Conservation (phyloP, 2,329 filamentous ascomycete genomes). For the Tolypocladium tundrense region DNA sequence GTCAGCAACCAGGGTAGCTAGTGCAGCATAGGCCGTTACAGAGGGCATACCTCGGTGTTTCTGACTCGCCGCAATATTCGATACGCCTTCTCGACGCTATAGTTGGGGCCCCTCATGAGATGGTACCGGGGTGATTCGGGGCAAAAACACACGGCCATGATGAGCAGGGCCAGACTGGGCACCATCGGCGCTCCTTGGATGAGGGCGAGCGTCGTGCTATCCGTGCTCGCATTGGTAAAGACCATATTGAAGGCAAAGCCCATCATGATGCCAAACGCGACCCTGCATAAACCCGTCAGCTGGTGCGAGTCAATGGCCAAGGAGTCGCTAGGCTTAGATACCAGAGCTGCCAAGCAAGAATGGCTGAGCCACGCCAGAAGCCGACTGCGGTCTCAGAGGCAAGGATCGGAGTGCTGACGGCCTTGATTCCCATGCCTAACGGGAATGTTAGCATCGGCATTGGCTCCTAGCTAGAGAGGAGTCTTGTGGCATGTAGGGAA, state of each 20-base stretch:
- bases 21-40: neutral
- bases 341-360: slow-evolving; percentile 37
- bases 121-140: slow-evolving; percentile 32
- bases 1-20: neutral
- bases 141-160: slow-evolving; percentile 24
- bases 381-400: slow-evolving; percentile 35
- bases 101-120: slow-evolving; percentile 26
- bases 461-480: neutral
- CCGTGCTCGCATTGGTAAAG: slow-evolving; percentile 15
- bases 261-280: slow-evolving; percentile 25
- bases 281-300: slow-evolving; percentile 11
- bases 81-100: slow-evolving; percentile 26
- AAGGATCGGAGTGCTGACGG: slow-evolving; percentile 35
- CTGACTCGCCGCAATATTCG: slow-evolving; percentile 22
- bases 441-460: neutral
- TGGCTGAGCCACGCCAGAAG: slow-evolving; percentile 36
- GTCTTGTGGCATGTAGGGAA: neutral
- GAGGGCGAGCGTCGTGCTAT: slow-evolving; percentile 12
- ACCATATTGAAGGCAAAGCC: slow-evolving; percentile 26
- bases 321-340: neutral
- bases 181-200: slow-evolving; percentile 29
- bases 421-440: slow-evolving; percentile 36
- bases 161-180: slow-evolving; percentile 22
- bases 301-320: neutral
- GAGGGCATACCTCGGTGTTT: slow-evolving; percentile 19